Evolutionary conservation across 768 basidiomycete species (phyloP), one percentile per base, ranked within the genome.

Genomic region (Lentinus tigrinus): DNA sequence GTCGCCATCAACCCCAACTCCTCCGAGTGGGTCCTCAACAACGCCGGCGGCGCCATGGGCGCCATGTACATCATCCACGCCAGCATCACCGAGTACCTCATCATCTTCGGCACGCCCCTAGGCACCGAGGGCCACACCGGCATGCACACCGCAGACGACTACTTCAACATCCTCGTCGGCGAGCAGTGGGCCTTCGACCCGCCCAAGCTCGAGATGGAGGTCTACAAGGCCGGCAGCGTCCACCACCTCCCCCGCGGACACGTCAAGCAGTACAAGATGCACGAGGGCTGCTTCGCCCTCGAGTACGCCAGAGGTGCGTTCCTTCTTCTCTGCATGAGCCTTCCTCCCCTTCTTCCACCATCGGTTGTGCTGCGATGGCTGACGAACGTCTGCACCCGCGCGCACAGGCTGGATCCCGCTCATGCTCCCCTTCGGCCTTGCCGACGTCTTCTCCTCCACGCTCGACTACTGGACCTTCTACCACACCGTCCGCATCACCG

Each of bases 31-130:
- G 84, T 97, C 24, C 91, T 96, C 75, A 98, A 87, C 78, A 98
- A 98, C 66, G 95, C 96, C 0, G 97, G 95, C 11, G 97, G 97
- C 58, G 95, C 95, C 0, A 98, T 96, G 95, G 95, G 95, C 42
- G 88, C 88, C 34, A 98, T 99, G 96, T 97, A 95, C 72, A 82
- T 98, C 74, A 92, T 98, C 63, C 97, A 98, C 67, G 93, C 96
- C 17, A 89, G 86, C 74, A 88, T 99, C 66, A 98, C 96, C 10
- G 97, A 99, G 77, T 99, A 96, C 76, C 83, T 93, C 64, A 94
- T 94, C 71, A 88, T 98, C 65, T 97, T 97, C 63, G 95, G 97
- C 4, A 96, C 95, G 0, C 94, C 97, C 0, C 80, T 98, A 10
- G 97, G 97, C 10, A 98, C 96, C 2, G 97, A 99, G 75, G 97